A percentile compares a stretch with the other conserved stretches of the same genome.
Conservation (phyloP, 129 eudicot genomes). For the Escallonia rubra region DNA sequence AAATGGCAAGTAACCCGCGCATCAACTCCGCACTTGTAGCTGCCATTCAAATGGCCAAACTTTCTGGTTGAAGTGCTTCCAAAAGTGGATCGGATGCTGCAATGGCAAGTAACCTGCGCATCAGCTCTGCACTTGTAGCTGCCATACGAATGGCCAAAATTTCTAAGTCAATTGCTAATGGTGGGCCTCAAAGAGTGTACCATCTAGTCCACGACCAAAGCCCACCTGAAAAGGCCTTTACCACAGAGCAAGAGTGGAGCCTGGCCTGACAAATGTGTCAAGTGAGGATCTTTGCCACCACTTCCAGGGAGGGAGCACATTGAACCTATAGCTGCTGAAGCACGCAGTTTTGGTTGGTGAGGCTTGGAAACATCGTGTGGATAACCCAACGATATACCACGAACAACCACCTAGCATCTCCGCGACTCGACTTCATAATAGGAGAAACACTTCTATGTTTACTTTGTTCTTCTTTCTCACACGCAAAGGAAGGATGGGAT, state of each 20-base stretch:
- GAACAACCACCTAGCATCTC: too few relatives aligned
- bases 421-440: too few relatives aligned
- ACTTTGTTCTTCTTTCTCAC: too few relatives aligned
- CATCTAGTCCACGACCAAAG: constrained; percentile 34
- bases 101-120: constrained; percentile 48
- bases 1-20: constrained; percentile 42
- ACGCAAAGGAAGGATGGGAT: too few relatives aligned
- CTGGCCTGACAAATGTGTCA: constrained; percentile 63
- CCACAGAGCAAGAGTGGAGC: constrained; percentile 44
- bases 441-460: too few relatives aligned
- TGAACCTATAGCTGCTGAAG: constrained; percentile 62
- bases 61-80: constrained; percentile 20
- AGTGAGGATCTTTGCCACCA: constrained; percentile 65
- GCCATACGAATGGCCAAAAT: constrained; percentile 46
- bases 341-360: constrained; percentile 69
- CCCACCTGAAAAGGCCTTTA: constrained; percentile 50
- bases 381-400: background rate
- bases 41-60: constrained; percentile 40
- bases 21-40: constrained; percentile 35
- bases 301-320: constrained; percentile 42
- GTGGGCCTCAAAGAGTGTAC: constrained; percentile 16
- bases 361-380: constrained; percentile 52
- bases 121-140: constrained; percentile 35
- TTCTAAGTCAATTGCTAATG: constrained; percentile 18
- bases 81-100: constrained; percentile 18